A percentile compares a stretch with the other conserved stretches of the same genome.
phyloP scores from a whole-genome alignment of 169 alveolate species.

The Plasmodium inui region DNA sequence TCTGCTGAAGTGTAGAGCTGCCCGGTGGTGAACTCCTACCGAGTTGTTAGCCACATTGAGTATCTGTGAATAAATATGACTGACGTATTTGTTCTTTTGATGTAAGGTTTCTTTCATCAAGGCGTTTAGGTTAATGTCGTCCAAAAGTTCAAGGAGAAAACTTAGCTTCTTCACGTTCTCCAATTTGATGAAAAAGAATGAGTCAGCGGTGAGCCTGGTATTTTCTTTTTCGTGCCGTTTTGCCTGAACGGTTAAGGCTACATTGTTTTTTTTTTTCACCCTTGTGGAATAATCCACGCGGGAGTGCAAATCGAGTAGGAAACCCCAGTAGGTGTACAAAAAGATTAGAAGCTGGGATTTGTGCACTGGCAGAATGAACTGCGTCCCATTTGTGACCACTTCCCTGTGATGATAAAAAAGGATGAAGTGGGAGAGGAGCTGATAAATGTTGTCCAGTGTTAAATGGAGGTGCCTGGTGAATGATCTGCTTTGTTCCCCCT shows the following conservation, averaged over 20 bases:
- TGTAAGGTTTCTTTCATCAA: slow-evolving; percentile 45
- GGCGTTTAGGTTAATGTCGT: slow-evolving; percentile 2
- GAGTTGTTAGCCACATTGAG: slow-evolving; percentile 3
- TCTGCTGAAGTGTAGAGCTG: slow-evolving; percentile 5
- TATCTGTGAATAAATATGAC: slow-evolving; percentile 12
- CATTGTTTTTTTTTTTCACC: neutral
- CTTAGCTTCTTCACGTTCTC: slow-evolving; percentile 20
- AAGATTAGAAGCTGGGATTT: slow-evolving; percentile 62
- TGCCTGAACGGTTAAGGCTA: neutral
- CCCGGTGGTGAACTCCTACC: neutral
- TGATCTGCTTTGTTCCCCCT: neutral
- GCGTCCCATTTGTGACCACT: neutral
- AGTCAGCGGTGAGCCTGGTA: neutral
- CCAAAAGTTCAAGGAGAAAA: slow-evolving; percentile 5
- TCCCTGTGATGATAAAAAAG: slow-evolving; percentile 28
- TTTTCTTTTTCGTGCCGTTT: neutral
- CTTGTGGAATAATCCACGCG: neutral
- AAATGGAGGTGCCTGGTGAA: slow-evolving; percentile 12
- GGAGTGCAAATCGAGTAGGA: slow-evolving; percentile 5
- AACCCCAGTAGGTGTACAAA: slow-evolving; percentile 48
- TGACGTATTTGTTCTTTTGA: slow-evolving; percentile 12
- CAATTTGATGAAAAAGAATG: slow-evolving; percentile 29
- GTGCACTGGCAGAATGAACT: slow-evolving; percentile 42
- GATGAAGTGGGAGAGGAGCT: slow-evolving; percentile 17
- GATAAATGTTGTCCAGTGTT: slow-evolving; percentile 41